phyloP scores from a whole-genome alignment of 495 filamentous ascomycete genomes.

The Physcia stellaris region DNA sequence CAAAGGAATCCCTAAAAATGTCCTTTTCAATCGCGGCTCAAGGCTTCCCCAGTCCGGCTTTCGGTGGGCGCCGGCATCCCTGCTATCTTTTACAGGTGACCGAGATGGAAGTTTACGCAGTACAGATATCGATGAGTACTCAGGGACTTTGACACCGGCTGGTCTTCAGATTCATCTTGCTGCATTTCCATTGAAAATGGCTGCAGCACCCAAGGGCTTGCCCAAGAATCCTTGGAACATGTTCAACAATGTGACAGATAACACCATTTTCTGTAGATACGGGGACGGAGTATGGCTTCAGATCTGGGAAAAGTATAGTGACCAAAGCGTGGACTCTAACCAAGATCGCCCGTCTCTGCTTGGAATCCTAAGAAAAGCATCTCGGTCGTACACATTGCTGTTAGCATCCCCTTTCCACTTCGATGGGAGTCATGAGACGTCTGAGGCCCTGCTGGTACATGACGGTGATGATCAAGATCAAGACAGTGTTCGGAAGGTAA shows the following conservation, averaged over 20 bases:
- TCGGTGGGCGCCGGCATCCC: slow-evolving; percentile 6
- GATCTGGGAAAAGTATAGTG: background rate
- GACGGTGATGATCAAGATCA: background rate
- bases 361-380: background rate
- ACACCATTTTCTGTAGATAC: background rate
- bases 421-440: background rate
- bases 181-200: background rate
- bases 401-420: background rate
- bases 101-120: background rate
- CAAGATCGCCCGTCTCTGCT: background rate
- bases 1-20: slow-evolving; percentile 3
- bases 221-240: background rate
- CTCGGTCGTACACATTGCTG: background rate
- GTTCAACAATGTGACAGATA: background rate
- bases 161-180: background rate
- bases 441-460: slow-evolving; percentile 1
- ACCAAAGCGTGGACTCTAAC: background rate
- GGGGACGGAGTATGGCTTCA: background rate
- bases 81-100: background rate
- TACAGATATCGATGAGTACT: background rate
- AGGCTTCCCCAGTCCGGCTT: slow-evolving; percentile 3
- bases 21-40: slow-evolving; percentile 4
- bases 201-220: background rate
- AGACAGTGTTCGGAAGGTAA: background rate
- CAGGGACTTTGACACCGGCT: background rate